phyloP scores from a whole-genome alignment of 257 asterid species.

The Capsicum pubescens region DNA sequence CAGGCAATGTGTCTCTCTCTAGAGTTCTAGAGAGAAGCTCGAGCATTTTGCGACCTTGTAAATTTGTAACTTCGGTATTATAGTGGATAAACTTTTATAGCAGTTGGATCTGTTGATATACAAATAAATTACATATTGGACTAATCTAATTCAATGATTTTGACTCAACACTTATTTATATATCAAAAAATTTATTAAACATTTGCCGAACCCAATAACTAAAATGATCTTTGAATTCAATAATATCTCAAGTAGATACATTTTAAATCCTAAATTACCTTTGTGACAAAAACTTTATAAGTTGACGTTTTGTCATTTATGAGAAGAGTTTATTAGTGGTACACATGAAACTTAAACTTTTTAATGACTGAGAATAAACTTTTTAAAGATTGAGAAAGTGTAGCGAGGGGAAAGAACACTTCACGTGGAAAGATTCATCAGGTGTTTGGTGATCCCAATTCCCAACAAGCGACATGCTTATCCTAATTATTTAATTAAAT shows the following conservation, averaged over 20 bases:
- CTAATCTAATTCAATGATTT: not conserved
- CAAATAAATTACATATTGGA: not conserved
- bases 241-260: not conserved
- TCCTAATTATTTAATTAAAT: constrained; percentile 10
- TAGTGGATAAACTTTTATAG: not conserved
- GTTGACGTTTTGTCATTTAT: not conserved
- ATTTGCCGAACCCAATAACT: not conserved
- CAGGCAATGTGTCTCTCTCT: too few relatives aligned
- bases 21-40: too few relatives aligned
- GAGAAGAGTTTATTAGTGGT: not conserved
- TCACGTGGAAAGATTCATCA: constrained; percentile 59
- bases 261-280: not conserved
- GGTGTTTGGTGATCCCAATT: constrained; percentile 29
- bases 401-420: constrained; percentile 31
- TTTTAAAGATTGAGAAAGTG: not conserved
- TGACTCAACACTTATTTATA: too few relatives aligned
- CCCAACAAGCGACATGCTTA: constrained; percentile 27
- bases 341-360: not conserved
- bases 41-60: too few relatives aligned
- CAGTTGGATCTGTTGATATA: not conserved
- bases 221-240: not conserved
- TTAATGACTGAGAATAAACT: too few relatives aligned
- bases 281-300: not conserved
- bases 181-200: too few relatives aligned
- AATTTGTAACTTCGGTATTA: too few relatives aligned